These are phyloP conservation scores for Fusarium sp. DNA, from an alignment of 2,329 filamentous ascomycete genomes.

Conservation along the genomic window DNA sequence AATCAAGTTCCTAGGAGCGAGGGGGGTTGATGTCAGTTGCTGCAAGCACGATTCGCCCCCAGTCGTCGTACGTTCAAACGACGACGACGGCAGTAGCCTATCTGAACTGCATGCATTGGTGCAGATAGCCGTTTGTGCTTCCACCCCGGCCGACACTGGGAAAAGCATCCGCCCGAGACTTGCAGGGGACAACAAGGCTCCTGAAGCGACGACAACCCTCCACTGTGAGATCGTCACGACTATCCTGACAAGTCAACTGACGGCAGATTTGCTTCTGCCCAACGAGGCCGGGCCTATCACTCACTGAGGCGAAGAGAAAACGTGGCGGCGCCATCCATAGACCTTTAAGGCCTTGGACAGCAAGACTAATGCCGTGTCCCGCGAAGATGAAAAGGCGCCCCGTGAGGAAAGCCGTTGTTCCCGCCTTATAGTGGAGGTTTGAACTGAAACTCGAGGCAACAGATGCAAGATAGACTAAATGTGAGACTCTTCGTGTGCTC, in stretches of 20 bases:
- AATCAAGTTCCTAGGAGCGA: not conserved
- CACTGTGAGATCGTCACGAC: not conserved
- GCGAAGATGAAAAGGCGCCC: not conserved
- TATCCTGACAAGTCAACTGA: not conserved
- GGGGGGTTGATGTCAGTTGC: not conserved
- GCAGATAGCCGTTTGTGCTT: not conserved
- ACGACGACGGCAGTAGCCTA: not conserved
- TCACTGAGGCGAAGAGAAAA: not conserved
- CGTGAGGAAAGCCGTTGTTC: not conserved
- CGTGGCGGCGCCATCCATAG: slow-evolving; percentile 26
- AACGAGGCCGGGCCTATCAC: not conserved
- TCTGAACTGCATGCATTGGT: not conserved
- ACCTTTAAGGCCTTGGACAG: slow-evolving; percentile 3
- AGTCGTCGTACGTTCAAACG: not conserved
- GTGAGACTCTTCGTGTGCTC: not conserved
- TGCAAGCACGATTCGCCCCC: not conserved
- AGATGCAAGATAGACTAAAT: not conserved
- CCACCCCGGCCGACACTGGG: not conserved
- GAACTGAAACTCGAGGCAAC: slow-evolving; percentile 10
- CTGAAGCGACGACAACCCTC: not conserved
- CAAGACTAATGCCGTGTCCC: slow-evolving; percentile 7
- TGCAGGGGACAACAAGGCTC: not conserved
- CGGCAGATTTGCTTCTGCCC: slow-evolving; percentile 5
- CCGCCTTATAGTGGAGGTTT: not conserved
- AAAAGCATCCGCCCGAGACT: slow-evolving; percentile 1